Evolutionary conservation across 129 eudicot genomes (phyloP), one percentile per base, ranked within the genome.

Genomic region (Centella asiatica): DNA sequence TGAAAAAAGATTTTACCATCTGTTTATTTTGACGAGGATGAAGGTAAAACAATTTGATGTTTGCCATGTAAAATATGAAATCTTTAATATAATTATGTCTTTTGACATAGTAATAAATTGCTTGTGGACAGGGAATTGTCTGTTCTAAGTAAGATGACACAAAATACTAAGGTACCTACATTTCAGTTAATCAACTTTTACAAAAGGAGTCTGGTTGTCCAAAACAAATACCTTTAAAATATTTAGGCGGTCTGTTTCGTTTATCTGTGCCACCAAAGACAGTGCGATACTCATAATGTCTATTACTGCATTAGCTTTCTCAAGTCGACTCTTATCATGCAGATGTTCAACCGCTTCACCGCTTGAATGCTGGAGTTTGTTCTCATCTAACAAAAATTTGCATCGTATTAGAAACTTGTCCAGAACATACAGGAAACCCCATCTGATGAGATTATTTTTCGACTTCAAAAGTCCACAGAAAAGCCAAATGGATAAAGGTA

Each of bases 381-480:
- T 85, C 68, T 92, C 96, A 72, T 87, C 96, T 64, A 92, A 86
- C 66, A 92, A 71, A 80, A 82, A 87, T 36, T 92, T 92, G 77
- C 96, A 87, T 66, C 85, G 77, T 80, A 92, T 85, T 37, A 92
- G 89, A 84, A 92, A 92, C 69, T 81, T 79, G 71, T 92, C 96
- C 29, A 92, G 81, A 62, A 92, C 96, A 78, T 68, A 82, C 26
- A 92, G 77, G 63, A 92, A 92, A 29, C 99, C 99, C 94, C 88
- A 89, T 68, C 99, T 80, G 54, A 80, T 85, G 37, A 74, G 77
- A 73, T 57, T 92, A 61, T 84, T 84, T 57, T 80, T 92, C 1
- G 96, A 85, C 76, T 92, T 87, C 36, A 92, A 70, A 72, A 92
- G 94, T 51, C 99, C 99, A 74, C 99, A 87, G 86, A 92, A 72